phyloP scores from a whole-genome alignment of 169 alveolate species.

The Babesia ovis region DNA sequence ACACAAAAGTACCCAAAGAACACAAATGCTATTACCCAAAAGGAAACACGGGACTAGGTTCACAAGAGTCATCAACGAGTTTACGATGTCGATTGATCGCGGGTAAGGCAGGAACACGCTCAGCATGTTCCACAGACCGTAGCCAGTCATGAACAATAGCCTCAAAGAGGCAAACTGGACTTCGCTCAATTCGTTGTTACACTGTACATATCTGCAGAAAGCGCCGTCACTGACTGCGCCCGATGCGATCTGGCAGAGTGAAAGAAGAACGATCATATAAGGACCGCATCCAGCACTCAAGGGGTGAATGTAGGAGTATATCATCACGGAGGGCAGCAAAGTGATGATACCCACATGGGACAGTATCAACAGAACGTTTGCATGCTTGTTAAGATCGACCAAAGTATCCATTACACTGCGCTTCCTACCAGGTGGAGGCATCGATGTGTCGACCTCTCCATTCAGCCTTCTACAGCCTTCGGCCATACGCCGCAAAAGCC shows the following conservation, averaged over 20 bases:
- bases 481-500: background rate
- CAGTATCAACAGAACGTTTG: background rate
- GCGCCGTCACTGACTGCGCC: slow-evolving; percentile 52
- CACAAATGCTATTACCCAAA: slow-evolving; percentile 37
- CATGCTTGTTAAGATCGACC: slow-evolving; percentile 6
- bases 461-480: background rate
- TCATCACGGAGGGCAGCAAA: slow-evolving; percentile 3
- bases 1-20: slow-evolving; percentile 37
- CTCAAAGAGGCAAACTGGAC: slow-evolving; percentile 46
- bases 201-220: slow-evolving; percentile 54
- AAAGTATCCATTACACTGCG: slow-evolving; percentile 12
- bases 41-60: slow-evolving; percentile 45
- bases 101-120: slow-evolving; percentile 47
- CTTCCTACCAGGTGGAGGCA: background rate
- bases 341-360: slow-evolving; percentile 11
- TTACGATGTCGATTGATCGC: background rate
- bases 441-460: background rate
- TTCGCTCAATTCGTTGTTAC: slow-evolving; percentile 28
- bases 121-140: slow-evolving; percentile 47
- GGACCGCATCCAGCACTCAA: slow-evolving; percentile 4
- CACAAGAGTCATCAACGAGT: slow-evolving; percentile 19
- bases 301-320: slow-evolving; percentile 3
- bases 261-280: background rate
- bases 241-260: slow-evolving; percentile 42
- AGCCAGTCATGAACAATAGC: slow-evolving; percentile 30